Conservation (phyloP, 257 asterid genomes). For the Solanum tarijense region DNA sequence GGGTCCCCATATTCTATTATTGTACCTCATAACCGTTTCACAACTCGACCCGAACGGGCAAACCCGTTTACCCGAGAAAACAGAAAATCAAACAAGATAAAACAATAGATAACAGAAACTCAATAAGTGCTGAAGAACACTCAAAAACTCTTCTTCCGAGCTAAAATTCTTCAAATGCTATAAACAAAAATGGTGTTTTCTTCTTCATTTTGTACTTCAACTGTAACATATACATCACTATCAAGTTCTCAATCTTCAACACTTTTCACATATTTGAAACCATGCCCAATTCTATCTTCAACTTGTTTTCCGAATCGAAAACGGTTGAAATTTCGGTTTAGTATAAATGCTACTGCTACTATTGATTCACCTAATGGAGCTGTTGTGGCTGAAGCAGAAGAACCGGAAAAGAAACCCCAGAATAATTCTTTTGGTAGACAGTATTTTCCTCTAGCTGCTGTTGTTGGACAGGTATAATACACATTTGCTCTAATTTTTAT, state of each 20-base stretch:
- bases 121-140: neutral
- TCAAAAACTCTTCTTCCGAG: neutral
- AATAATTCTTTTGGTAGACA: constrained; percentile 50
- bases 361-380: neutral
- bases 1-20: neutral
- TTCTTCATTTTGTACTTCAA: neutral
- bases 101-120: neutral
- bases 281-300: neutral
- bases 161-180: neutral
- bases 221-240: neutral
- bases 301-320: neutral
- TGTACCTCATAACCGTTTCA: neutral
- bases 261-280: neutral
- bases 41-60: neutral
- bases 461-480: constrained; percentile 79
- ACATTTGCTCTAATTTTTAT: neutral
- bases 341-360: neutral
- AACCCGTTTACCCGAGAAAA: neutral
- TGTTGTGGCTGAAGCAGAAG: neutral
- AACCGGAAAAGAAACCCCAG: neutral
- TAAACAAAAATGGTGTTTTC: neutral
- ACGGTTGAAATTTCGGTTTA: neutral
- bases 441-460: constrained; percentile 89
- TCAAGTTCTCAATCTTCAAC: neutral
- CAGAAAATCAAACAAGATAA: neutral